Evolutionary conservation across 148 eudicot species (phyloP).

Genomic region (Rhododendron williamsianum): DNA sequence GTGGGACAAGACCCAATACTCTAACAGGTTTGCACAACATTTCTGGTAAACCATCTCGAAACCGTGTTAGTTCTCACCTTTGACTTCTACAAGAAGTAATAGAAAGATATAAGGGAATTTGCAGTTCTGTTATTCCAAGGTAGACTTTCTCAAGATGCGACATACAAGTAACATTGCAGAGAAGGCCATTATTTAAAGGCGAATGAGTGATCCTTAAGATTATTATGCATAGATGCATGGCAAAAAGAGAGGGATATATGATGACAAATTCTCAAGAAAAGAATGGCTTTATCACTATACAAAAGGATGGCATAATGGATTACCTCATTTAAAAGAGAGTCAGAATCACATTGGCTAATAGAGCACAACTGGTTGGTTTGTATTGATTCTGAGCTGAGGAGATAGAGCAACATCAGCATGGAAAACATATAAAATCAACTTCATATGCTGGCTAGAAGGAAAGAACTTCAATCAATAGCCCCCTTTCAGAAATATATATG

Average conservation of each 20-base stretch:
- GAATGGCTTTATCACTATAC: not conserved
- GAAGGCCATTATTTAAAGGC: not conserved
- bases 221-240: not conserved
- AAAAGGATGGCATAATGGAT: not conserved
- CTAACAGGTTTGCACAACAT: not conserved
- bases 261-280: not conserved
- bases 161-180: not conserved
- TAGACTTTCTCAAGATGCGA: not conserved
- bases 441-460: not conserved
- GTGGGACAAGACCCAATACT: no score
- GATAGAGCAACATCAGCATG: slow-evolving; percentile 19
- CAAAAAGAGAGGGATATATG: not conserved
- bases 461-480: not conserved
- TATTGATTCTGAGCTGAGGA: slow-evolving; percentile 79
- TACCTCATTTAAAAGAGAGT: slow-evolving; percentile 97
- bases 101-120: not conserved
- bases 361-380: slow-evolving; percentile 96
- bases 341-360: slow-evolving; percentile 81
- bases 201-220: not conserved
- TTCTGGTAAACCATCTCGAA: not conserved
- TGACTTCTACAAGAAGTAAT: not conserved
- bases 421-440: slow-evolving; percentile 3
- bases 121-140: not conserved
- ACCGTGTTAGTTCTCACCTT: not conserved
- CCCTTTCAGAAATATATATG: not conserved